Conservation (phyloP, 305 asterid species). For the Rubia occidens region DNA sequence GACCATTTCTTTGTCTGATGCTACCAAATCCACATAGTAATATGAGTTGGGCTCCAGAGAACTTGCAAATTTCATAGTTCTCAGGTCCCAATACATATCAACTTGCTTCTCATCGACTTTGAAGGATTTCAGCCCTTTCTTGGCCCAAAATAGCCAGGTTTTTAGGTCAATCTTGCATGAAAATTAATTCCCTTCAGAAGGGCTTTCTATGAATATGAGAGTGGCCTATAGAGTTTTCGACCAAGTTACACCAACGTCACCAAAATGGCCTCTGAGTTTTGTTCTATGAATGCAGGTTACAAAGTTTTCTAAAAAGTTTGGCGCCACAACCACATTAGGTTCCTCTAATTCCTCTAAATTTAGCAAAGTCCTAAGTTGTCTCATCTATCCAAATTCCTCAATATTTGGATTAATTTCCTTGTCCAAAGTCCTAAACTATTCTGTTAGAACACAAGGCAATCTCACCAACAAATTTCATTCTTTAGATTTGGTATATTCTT, state of each 20-base stretch:
- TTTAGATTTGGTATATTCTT: slow-evolving; percentile 79
- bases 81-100: slow-evolving; percentile 72
- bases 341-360: slow-evolving; percentile 17
- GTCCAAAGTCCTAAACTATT: background rate
- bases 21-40: slow-evolving; percentile 61
- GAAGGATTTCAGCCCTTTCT: slow-evolving; percentile 64
- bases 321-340: slow-evolving; percentile 12
- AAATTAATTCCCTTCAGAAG: slow-evolving; percentile 31
- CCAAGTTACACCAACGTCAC: slow-evolving; percentile 52
- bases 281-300: slow-evolving; percentile 55
- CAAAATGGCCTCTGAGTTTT: slow-evolving; percentile 29
- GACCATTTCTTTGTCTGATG: slow-evolving; percentile 38
- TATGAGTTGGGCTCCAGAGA: slow-evolving; percentile 61
- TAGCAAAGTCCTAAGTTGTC: background rate
- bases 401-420: background rate
- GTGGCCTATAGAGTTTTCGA: slow-evolving; percentile 56
- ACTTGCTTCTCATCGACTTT: slow-evolving; percentile 42
- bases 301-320: slow-evolving; percentile 36
- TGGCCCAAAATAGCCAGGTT: slow-evolving; percentile 92
- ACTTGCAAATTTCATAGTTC: slow-evolving; percentile 43
- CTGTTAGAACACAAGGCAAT: too few relatives aligned
- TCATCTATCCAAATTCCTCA: background rate
- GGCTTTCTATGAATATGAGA: slow-evolving; percentile 47
- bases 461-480: too few relatives aligned
- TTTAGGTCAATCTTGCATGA: slow-evolving; percentile 78